Conservation (phyloP, 768 basidiomycete genomes). For the Boletus edulis region DNA sequence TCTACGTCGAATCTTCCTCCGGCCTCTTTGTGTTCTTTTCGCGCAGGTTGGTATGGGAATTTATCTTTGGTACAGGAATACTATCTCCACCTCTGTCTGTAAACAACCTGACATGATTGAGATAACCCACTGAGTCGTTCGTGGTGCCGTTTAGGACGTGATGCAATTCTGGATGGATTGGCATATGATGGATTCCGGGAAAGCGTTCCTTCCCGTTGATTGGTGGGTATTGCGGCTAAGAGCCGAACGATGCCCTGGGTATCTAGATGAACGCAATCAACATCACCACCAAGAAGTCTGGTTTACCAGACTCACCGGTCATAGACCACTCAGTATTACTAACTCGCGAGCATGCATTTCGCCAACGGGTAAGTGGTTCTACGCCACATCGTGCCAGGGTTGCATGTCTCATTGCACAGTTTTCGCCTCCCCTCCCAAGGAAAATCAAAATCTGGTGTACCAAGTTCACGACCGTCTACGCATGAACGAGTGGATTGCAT, state of each 20-base stretch:
- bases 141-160: slow-evolving; percentile 56
- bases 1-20: slow-evolving; percentile 2
- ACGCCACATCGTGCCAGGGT: slow-evolving; percentile 4
- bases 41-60: slow-evolving; percentile 66
- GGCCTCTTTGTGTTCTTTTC: neutral
- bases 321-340: slow-evolving; percentile 47
- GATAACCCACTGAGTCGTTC: slow-evolving; percentile 62
- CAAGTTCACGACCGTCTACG: slow-evolving; percentile 33
- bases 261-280: slow-evolving; percentile 70
- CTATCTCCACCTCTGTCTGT: slow-evolving; percentile 64
- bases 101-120: slow-evolving; percentile 79
- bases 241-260: neutral
- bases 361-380: slow-evolving; percentile 52
- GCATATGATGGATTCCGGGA: slow-evolving; percentile 75
- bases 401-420: neutral
- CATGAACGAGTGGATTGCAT: slow-evolving; percentile 57
- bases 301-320: slow-evolving; percentile 66
- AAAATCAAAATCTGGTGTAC: neutral
- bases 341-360: slow-evolving; percentile 51
- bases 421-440: slow-evolving; percentile 2
- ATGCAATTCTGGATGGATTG: slow-evolving; percentile 45
- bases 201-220: slow-evolving; percentile 21
- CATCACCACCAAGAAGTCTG: slow-evolving; percentile 58
- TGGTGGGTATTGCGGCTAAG: neutral
- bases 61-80: slow-evolving; percentile 65